These are phyloP conservation scores for Trichothecium sympodiale DNA, from an alignment of 2,329 filamentous ascomycete species.

Conservation along the genomic window DNA sequence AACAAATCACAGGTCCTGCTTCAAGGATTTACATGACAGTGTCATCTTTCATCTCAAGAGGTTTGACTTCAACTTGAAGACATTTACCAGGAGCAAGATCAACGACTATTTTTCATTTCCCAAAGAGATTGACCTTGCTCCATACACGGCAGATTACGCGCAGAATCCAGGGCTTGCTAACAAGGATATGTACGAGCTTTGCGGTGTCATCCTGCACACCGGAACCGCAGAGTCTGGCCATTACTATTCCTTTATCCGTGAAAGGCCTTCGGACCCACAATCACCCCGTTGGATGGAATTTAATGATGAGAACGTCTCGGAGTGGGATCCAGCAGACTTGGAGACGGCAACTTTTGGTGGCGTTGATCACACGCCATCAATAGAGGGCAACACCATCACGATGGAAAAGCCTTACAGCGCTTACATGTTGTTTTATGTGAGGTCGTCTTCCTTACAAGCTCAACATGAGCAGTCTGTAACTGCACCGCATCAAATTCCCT, in stretches of 20 bases:
- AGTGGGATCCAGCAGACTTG: slow-evolving; percentile 65
- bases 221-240: slow-evolving; percentile 91
- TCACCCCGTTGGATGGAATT: slow-evolving; percentile 71
- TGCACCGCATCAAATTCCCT: slow-evolving; percentile 21
- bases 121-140: slow-evolving; percentile 69
- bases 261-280: slow-evolving; percentile 48
- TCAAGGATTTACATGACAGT: slow-evolving; percentile 88
- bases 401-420: slow-evolving; percentile 72
- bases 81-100: slow-evolving; percentile 78
- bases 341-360: slow-evolving; percentile 75
- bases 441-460: slow-evolving; percentile 52
- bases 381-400: slow-evolving; percentile 31
- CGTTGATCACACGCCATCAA: slow-evolving; percentile 38
- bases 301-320: slow-evolving; percentile 75
- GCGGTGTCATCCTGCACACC: slow-evolving; percentile 88
- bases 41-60: slow-evolving; percentile 91
- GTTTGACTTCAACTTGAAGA: slow-evolving; percentile 70
- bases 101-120: slow-evolving; percentile 94
- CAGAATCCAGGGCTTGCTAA: slow-evolving; percentile 45
- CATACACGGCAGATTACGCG: slow-evolving; percentile 80
- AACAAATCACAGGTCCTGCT: slow-evolving; percentile 53
- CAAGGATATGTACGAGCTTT: slow-evolving; percentile 79
- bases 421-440: slow-evolving; percentile 97
- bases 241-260: slow-evolving; percentile 91
- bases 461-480: slow-evolving; percentile 29